phyloP scores from a whole-genome alignment of 1,139 yeast species.

The Blastobotrys persicus region DNA sequence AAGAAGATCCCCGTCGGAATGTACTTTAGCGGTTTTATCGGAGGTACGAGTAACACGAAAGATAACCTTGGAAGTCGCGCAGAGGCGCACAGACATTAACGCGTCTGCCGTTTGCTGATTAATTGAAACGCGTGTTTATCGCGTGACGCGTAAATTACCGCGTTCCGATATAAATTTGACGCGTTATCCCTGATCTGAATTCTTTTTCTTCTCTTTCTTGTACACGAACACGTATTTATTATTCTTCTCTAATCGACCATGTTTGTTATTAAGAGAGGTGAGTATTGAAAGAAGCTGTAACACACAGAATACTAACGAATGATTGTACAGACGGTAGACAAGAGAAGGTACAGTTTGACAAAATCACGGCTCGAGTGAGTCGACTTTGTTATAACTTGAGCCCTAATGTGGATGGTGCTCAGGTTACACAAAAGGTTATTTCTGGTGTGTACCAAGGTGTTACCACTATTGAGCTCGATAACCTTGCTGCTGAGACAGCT shows the following conservation, averaged over 20 bases:
- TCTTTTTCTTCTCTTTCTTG: slow-evolving; percentile 7
- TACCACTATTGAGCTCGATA: slow-evolving; percentile 86
- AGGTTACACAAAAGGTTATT: slow-evolving; percentile 84
- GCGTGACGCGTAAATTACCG: slow-evolving; percentile 7
- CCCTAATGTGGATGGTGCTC: slow-evolving; percentile 80
- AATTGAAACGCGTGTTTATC: slow-evolving; percentile 7
- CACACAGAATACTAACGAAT: slow-evolving; percentile 10
- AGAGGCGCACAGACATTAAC: not conserved
- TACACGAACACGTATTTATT: not conserved
- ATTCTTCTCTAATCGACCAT: slow-evolving; percentile 29
- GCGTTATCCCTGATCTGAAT: not conserved
- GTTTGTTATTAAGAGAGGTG: slow-evolving; percentile 54
- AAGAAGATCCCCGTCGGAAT: not conserved
- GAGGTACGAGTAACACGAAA: not conserved
- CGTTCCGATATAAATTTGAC: slow-evolving; percentile 4
- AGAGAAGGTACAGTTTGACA: slow-evolving; percentile 82
- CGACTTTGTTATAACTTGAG: slow-evolving; percentile 81
- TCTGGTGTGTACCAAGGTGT: slow-evolving; percentile 96
- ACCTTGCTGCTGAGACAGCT: slow-evolving; percentile 94
- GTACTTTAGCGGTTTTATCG: not conserved
- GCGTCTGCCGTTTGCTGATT: slow-evolving; percentile 1
- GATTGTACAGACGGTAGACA: slow-evolving; percentile 58
- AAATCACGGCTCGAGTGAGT: slow-evolving; percentile 62
- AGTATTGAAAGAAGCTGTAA: slow-evolving; percentile 4
- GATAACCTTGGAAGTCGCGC: too few species aligned